A percentile compares a stretch with the other conserved stretches of the same genome.
Evolutionary conservation across 2,329 filamentous ascomycete genomes (phyloP).

Genomic region (Phoma sp.): DNA sequence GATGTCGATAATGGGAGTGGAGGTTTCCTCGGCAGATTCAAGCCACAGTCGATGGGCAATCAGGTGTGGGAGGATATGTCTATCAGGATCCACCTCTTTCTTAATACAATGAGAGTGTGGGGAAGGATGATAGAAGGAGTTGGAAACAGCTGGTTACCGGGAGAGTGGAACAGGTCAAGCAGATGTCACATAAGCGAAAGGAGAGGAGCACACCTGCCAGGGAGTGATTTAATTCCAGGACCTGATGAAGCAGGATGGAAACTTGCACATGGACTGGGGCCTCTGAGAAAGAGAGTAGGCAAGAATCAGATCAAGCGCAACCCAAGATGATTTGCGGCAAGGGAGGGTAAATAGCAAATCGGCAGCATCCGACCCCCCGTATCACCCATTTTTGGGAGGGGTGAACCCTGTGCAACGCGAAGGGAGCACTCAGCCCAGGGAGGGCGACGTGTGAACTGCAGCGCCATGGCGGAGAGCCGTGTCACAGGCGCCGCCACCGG

Average conservation of each 20-base stretch:
- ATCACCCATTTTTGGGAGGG: conserved; percentile 29
- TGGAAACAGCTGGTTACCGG: conserved; percentile 29
- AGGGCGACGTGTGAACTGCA: conserved; percentile 33
- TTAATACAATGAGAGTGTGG: conserved; percentile 36
- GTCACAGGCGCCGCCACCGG: conserved; percentile 40
- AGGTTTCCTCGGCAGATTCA: conserved; percentile 1
- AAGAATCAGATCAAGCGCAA: conserved; percentile 38
- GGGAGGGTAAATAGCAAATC: conserved; percentile 37
- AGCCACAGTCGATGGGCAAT: conserved; percentile 15
- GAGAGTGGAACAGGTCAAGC: conserved; percentile 30
- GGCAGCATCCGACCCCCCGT: conserved; percentile 32
- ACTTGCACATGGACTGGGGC: conserved; percentile 29
- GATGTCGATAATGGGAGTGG: neutral
- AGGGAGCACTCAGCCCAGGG: conserved; percentile 34
- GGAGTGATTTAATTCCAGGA: conserved; percentile 30
- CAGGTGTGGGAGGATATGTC: conserved; percentile 19
- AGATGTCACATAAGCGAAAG: conserved; percentile 41
- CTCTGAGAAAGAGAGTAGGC: conserved; percentile 29
- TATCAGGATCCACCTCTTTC: conserved; percentile 34
- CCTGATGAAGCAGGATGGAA: conserved; percentile 29
- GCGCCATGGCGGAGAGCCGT: conserved; percentile 34
- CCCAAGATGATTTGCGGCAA: conserved; percentile 34
- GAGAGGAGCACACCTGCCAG: conserved; percentile 30
- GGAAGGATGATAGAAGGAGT: conserved; percentile 29
- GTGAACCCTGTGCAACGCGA: conserved; percentile 38